Base-by-base conservation (phyloP, 2,329 filamentous ascomycete genomes). In the Epichloe gansuensis region DNA sequence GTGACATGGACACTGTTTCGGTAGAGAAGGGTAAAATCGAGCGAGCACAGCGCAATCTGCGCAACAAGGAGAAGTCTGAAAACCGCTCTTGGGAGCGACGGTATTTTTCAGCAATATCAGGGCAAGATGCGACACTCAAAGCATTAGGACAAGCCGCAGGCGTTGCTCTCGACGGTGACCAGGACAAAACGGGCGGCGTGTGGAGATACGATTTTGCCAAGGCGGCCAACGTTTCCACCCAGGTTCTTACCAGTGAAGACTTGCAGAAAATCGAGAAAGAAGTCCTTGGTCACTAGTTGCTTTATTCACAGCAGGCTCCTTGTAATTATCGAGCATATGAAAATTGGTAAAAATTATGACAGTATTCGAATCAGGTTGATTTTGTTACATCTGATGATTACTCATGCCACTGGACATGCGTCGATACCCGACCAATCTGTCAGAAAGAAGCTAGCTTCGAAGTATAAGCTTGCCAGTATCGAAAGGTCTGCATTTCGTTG, bases 1-100 rank as follows among this genome's bases (percentile, higher is more conserved):
- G 89, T 54, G 88, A 96, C 67, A 88, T 96, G 79, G 88, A 95
- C 60, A 72, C 78, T 4, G 88, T 89, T 0, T 82, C 82, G 2
- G 64, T 71, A 13, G 88, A 95, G 66, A 97, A 97, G 75, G 79
- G 80, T 53, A 88, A 88, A 69, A 95, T 97, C 58, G 93, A 97
- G 70, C 88, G 89, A 60, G 82, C 84, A 38, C 91, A 97, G 74
- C 82, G 88, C 79, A 67, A 75, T 82, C 63, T 74, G 71, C 82
- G 91, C 57, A 80, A 80, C 65, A 75, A 81, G 62, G 91, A 96
- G 67, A 81, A 81, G 61, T 76, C 78, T n/a, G 86, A 90, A 60
- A 83, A 83, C 21, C 77, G 78, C 44, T 75, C 80, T 42, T 98
- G 93, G 91, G 79, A 90, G 63, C 78, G 90, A 46, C 78, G 85